Evolutionary conservation across 179 eudicot species (phyloP).

Genomic region (Pouteria campechiana): DNA sequence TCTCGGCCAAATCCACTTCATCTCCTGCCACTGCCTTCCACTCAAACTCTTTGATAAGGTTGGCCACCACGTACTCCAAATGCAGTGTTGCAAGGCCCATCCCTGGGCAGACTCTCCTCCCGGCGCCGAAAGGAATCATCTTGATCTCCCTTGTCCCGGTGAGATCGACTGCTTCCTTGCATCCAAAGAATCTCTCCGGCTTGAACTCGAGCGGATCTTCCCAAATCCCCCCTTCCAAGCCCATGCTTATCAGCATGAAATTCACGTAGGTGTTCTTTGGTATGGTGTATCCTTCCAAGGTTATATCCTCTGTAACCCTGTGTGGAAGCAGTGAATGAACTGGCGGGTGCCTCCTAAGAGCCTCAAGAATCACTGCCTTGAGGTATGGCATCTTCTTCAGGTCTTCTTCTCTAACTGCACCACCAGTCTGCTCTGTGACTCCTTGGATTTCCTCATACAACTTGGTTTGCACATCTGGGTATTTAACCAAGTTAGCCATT

Average conservation of each 20-base stretch:
- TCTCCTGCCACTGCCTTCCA: slow-evolving; percentile 11
- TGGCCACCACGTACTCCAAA: slow-evolving; percentile 17
- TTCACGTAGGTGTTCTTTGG: slow-evolving; percentile 12
- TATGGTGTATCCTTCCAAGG: slow-evolving; percentile 14
- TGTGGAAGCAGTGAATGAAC: slow-evolving; percentile 19
- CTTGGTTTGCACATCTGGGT: slow-evolving; percentile 10
- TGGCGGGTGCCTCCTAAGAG: slow-evolving; percentile 18
- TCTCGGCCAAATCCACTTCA: slow-evolving; percentile 16
- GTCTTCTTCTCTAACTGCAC: slow-evolving; percentile 9
- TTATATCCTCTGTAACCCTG: slow-evolving; percentile 3
- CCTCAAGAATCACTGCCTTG: slow-evolving; percentile 16
- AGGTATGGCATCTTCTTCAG: slow-evolving; percentile 10
- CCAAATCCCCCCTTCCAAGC: slow-evolving; percentile 15
- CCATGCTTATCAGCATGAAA: slow-evolving; percentile 15
- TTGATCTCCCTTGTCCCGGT: slow-evolving; percentile 15
- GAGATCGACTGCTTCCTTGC: slow-evolving; percentile 10
- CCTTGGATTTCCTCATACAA: slow-evolving; percentile 14
- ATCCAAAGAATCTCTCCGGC: slow-evolving; percentile 17
- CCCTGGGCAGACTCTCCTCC: slow-evolving; percentile 28
- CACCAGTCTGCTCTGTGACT: slow-evolving; percentile 6
- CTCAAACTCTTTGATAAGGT: slow-evolving; percentile 15
- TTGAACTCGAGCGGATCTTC: slow-evolving; percentile 20
- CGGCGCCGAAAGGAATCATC: slow-evolving; percentile 31
- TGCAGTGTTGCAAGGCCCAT: slow-evolving; percentile 14
- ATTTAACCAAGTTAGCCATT: slow-evolving; percentile 20